Evolutionary conservation across 2,329 filamentous ascomycete genomes (phyloP).

Genomic region (Paecilomyces sp.): DNA sequence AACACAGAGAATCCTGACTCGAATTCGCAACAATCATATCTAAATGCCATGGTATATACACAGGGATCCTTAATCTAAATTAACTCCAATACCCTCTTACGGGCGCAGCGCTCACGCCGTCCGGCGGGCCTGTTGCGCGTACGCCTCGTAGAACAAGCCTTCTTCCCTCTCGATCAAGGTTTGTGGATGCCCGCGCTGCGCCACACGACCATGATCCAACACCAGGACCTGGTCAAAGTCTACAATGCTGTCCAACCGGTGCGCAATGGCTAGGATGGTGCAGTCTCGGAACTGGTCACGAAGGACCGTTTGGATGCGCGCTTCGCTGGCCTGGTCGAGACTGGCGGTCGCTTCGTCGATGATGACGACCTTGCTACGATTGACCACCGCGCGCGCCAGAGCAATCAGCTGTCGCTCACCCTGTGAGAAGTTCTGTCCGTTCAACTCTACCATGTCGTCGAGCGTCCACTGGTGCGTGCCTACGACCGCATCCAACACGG

Average conservation of each 20-base stretch:
- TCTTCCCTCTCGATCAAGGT: slow-evolving; percentile 4
- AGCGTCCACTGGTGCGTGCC: slow-evolving; percentile 3
- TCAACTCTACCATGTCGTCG: slow-evolving; percentile 4
- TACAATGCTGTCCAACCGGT: slow-evolving; percentile 30
- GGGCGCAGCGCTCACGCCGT: background rate
- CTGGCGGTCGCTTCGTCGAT: slow-evolving; percentile 19
- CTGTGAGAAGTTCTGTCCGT: slow-evolving; percentile 15
- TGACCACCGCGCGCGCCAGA: slow-evolving; percentile 47
- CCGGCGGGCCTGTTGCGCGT: slow-evolving; percentile 1
- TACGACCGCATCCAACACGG: slow-evolving; percentile 3
- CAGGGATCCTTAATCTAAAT: background rate
- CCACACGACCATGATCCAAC: background rate
- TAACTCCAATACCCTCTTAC: background rate
- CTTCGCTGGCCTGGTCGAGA: slow-evolving; percentile 4
- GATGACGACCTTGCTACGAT: slow-evolving; percentile 19
- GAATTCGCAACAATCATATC: no score
- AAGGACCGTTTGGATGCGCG: slow-evolving; percentile 1
- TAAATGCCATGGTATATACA: background rate
- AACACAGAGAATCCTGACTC: no score
- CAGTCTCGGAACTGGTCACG: slow-evolving; percentile 39
- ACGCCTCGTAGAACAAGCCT: slow-evolving; percentile 3
- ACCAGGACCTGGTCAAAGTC: background rate
- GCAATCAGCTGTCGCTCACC: slow-evolving; percentile 55
- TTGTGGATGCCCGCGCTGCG: slow-evolving; percentile 1
- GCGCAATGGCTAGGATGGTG: slow-evolving; percentile 49